A percentile compares a stretch with the other conserved stretches of the same genome.
These are phyloP conservation scores for Solanum commersonii DNA, from an alignment of 257 asterid species.

Conservation along the genomic window DNA sequence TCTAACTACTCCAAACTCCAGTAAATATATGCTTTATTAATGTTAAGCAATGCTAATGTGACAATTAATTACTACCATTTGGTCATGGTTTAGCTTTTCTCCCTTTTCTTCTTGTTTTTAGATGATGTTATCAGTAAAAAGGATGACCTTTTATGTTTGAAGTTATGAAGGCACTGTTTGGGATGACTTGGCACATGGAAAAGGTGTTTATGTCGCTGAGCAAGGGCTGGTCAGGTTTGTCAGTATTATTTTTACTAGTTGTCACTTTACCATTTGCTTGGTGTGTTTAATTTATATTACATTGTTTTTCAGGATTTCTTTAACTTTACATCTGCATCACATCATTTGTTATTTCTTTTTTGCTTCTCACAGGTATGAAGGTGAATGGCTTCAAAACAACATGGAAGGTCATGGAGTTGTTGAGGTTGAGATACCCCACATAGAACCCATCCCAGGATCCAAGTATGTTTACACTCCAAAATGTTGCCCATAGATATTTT, in stretches of 20 bases:
- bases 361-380: constrained; percentile 63
- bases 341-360: background rate
- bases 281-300: background rate
- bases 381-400: constrained; percentile 92
- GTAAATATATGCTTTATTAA: background rate
- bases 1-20: background rate
- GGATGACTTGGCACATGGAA: constrained; percentile 99
- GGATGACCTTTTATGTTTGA: background rate
- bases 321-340: background rate
- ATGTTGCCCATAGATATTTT: background rate
- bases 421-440: constrained; percentile 87
- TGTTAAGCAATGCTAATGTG: background rate
- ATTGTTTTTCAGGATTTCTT: background rate
- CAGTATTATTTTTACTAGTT: background rate
- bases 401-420: constrained; percentile 99
- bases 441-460: constrained; percentile 89
- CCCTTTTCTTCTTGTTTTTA: background rate
- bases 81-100: background rate
- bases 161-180: constrained; percentile 99
- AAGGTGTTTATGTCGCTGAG: constrained; percentile 84
- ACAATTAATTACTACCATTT: background rate
- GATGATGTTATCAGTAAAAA: background rate
- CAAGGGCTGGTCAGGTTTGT: constrained; percentile 87
- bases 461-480: constrained; percentile 36
- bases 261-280: background rate